Evolutionary conservation across 345 rosid genomes (phyloP).

Genomic region (Rhizophora apiculata): DNA sequence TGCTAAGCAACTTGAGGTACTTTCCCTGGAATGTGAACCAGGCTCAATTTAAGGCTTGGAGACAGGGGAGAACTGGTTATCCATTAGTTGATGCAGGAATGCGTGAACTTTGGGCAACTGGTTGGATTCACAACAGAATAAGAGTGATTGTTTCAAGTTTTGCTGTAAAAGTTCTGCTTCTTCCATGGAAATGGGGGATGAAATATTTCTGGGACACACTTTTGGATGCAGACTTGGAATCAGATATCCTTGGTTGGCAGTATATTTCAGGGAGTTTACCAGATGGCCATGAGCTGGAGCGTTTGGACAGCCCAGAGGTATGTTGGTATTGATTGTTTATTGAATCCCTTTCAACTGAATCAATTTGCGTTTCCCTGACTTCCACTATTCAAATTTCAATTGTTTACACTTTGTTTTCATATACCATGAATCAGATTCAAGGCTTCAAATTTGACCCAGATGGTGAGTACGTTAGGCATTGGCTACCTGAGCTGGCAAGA

Average conservation of each 20-base stretch:
- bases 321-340: neutral
- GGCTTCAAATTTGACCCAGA: slow-evolving; percentile 75
- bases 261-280: slow-evolving; percentile 94
- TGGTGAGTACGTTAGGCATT: slow-evolving; percentile 81
- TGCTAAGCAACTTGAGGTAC: slow-evolving; percentile 59
- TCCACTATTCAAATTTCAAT: neutral
- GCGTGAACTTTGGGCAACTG: slow-evolving; percentile 99
- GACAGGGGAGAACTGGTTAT: slow-evolving; percentile 92
- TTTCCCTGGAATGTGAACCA: slow-evolving; percentile 76
- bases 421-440: slow-evolving; percentile 52
- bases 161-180: slow-evolving; percentile 79
- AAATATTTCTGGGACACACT: slow-evolving; percentile 96
- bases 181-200: slow-evolving; percentile 99
- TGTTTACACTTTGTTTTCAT: slow-evolving; percentile 13
- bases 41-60: slow-evolving; percentile 77
- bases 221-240: slow-evolving; percentile 86
- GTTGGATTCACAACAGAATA: slow-evolving; percentile 86
- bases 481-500: slow-evolving; percentile 94
- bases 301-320: slow-evolving; percentile 85
- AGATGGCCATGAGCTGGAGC: slow-evolving; percentile 91
- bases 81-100: slow-evolving; percentile 96
- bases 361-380: neutral
- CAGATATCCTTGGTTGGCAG: slow-evolving; percentile 93
- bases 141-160: slow-evolving; percentile 89
- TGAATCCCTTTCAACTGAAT: slow-evolving; percentile 11